phyloP scores from a whole-genome alignment of 2,329 filamentous ascomycete genomes.

The Cercospora sesami region DNA sequence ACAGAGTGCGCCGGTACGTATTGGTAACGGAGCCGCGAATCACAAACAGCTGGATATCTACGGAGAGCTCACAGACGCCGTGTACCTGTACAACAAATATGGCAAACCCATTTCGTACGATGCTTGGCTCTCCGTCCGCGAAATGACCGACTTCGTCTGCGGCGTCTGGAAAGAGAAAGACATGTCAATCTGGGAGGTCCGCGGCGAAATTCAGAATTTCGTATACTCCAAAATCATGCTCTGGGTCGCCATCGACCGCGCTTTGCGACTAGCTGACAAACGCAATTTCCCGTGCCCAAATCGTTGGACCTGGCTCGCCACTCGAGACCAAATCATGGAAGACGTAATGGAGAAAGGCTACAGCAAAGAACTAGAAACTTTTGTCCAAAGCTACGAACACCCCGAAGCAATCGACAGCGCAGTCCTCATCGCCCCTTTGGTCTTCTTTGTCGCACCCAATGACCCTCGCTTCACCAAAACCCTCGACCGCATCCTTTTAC shows the following conservation, averaged over 20 bases:
- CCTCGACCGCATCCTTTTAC: not conserved
- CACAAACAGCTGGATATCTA: not conserved
- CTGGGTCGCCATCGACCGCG: constrained; percentile 67
- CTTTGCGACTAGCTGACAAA: constrained; percentile 46
- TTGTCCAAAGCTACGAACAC: not conserved
- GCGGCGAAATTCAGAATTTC: constrained; percentile 73
- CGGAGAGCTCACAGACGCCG: not conserved
- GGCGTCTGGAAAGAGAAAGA: constrained; percentile 65
- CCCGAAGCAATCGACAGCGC: not conserved
- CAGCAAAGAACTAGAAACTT: not conserved
- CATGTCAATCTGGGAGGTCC: constrained; percentile 77
- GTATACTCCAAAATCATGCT: constrained; percentile 82
- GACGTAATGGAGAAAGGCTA: not conserved
- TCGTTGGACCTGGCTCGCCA: not conserved
- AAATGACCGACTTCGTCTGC: constrained; percentile 69
- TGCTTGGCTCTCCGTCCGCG: constrained; percentile 69
- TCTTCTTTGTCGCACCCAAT: not conserved
- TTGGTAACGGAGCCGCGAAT: not conserved
- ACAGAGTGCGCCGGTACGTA: not conserved
- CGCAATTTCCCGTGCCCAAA: constrained; percentile 67
- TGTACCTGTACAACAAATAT: not conserved
- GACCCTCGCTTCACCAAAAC: not conserved
- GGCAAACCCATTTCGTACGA: constrained; percentile 70
- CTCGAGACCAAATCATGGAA: not conserved
- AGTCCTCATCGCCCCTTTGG: not conserved